These are phyloP conservation scores for Chaetoscypha palmicola DNA, from an alignment of 2,329 filamentous ascomycete species.

Conservation along the genomic window DNA sequence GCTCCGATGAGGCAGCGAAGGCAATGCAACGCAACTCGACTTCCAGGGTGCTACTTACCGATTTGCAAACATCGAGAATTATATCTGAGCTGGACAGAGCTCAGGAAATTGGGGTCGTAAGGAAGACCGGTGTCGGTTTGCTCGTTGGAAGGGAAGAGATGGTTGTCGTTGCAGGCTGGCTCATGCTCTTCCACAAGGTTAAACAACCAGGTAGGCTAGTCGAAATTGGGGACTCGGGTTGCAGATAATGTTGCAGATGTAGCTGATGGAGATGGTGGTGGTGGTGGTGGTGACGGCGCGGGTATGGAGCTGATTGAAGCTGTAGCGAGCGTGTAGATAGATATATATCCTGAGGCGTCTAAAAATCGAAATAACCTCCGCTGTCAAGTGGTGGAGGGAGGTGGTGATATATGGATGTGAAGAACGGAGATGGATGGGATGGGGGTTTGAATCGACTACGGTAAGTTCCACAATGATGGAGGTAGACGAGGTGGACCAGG, in stretches of 20 bases:
- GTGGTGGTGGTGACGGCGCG: neutral
- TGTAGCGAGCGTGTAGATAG: neutral
- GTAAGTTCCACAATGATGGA: neutral
- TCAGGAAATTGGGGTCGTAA: constrained; percentile 8
- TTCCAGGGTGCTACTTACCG: constrained; percentile 23
- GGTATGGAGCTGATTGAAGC: neutral
- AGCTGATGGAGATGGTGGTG: neutral
- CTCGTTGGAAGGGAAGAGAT: neutral
- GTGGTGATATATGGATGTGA: neutral
- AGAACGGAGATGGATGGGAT: neutral
- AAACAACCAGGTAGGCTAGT: neutral
- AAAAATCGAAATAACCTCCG: neutral
- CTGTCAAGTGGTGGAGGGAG: neutral
- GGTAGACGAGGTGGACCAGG: neutral
- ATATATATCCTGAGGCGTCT: neutral
- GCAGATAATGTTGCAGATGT: neutral
- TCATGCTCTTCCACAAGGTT: neutral
- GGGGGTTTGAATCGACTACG: neutral
- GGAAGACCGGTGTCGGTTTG: neutral
- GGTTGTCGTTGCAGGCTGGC: neutral
- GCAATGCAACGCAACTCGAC: constrained; percentile 1
- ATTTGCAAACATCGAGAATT: constrained; percentile 32
- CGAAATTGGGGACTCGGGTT: neutral
- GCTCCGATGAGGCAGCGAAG: neutral
- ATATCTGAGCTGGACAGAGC: constrained; percentile 16